A percentile compares a stretch with the other conserved stretches of the same genome.
Conservation (phyloP, 805 yeast genomes). For the Ogataea siamensis region DNA sequence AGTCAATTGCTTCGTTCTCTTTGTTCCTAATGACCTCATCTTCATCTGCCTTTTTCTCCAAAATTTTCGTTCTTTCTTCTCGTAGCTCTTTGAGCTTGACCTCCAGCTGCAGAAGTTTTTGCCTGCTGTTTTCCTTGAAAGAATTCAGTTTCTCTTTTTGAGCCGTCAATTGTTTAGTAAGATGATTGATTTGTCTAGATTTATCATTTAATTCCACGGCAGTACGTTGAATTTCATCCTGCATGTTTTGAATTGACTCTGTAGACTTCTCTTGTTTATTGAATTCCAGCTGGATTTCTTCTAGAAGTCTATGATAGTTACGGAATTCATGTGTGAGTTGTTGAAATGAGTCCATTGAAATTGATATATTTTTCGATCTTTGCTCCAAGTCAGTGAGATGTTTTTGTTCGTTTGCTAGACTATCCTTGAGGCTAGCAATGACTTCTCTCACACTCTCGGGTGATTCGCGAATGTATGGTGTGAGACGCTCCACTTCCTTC, state of each 20-base stretch:
- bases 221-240: slow-evolving; percentile 22
- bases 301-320: slow-evolving; percentile 42
- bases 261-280: slow-evolving; percentile 37
- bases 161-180: slow-evolving; percentile 39
- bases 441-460: slow-evolving; percentile 52
- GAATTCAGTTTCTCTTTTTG: slow-evolving; percentile 18
- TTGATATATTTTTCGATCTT: slow-evolving; percentile 48
- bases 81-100: slow-evolving; percentile 44
- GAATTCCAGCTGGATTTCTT: slow-evolving; percentile 49
- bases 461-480: slow-evolving; percentile 58
- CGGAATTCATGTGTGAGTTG: slow-evolving; percentile 47
- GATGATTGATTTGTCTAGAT: slow-evolving; percentile 33
- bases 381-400: slow-evolving; percentile 42
- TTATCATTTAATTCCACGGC: slow-evolving; percentile 20
- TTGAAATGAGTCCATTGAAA: slow-evolving; percentile 57
- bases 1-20: slow-evolving; percentile 21
- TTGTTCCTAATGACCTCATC: slow-evolving; percentile 40
- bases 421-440: slow-evolving; percentile 49
- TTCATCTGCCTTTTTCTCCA: slow-evolving; percentile 46
- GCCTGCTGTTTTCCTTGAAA: slow-evolving; percentile 32
- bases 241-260: slow-evolving; percentile 29
- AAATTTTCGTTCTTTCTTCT: slow-evolving; percentile 45
- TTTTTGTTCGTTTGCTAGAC: slow-evolving; percentile 41
- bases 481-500: slow-evolving; percentile 57
- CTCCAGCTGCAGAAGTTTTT: slow-evolving; percentile 41